Evolutionary conservation across 73 alveolate genomes (phyloP), one percentile per base, ranked within the genome.

Genomic region (Paramecium caudatum): DNA sequence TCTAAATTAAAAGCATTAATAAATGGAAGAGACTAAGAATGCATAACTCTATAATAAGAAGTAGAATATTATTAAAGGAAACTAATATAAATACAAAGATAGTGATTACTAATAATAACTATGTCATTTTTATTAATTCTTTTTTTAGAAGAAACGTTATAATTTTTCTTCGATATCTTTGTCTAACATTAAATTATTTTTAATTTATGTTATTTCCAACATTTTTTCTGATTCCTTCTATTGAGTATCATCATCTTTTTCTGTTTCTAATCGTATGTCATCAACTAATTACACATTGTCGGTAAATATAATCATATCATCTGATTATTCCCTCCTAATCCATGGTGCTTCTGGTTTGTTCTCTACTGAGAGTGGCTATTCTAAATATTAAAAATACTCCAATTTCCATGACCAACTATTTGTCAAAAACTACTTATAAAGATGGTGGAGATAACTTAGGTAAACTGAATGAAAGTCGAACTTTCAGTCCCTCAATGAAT

Each of bases 331-430:
- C 37, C 95, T 82, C 46, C 91, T 91, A 34, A 91, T 90, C 93
- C 95, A 91, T 4, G 95, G 95, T 5, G 95, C 95, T 65, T 91
- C 95, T 36, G 95, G 95, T 43, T 91, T 91, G 17, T 91, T 80
- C 46, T 91, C 91, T 15, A 91, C 91, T 12, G 47, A 47, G 15
- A 50, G 27, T 7, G 93, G 93, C 93, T 86, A 86, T 62, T 62
- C 10, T 33, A 32, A n/a, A 41, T 1, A 37, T 21, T 34, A 12
- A 16, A 8, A 41, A 82, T 84, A 91, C 84, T 15, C 80, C 93
- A 23, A 91, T 23, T 21, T 91, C 83, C 34, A 63, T 61, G 9
- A 91, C 23, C 10, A 91, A 30, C 7, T 43, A 87, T 30, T 47
- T 81, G 32, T 91, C 92, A 62, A 82, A 65, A 13, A 36, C 47